phyloP scores from a whole-genome alignment of 306 rosid species.

The Glycyrrhiza uralensis region DNA sequence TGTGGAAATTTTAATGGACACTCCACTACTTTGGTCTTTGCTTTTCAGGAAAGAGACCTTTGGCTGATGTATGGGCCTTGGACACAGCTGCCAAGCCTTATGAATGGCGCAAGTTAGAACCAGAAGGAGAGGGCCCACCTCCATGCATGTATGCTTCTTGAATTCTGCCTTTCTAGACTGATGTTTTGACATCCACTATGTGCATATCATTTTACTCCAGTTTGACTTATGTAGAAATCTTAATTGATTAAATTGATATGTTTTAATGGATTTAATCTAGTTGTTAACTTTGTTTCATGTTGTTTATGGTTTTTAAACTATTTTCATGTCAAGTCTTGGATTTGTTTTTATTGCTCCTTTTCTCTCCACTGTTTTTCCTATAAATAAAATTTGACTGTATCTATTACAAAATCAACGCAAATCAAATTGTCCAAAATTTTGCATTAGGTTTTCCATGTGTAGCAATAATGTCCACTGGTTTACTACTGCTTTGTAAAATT shows the following conservation, averaged over 20 bases:
- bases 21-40: slow-evolving; percentile 26
- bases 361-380: background rate
- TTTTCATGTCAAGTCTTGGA: slow-evolving; percentile 15
- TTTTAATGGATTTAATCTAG: background rate
- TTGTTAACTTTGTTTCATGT: background rate
- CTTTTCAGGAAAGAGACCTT: slow-evolving; percentile 91
- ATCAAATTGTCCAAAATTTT: background rate
- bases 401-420: background rate
- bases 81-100: slow-evolving; percentile 99
- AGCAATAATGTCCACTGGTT: background rate
- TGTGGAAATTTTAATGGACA: slow-evolving; percentile 3
- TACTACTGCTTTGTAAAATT: background rate
- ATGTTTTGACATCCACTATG: slow-evolving; percentile 9
- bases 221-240: background rate
- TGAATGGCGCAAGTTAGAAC: slow-evolving; percentile 99
- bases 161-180: slow-evolving; percentile 18
- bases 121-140: slow-evolving; percentile 99
- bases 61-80: slow-evolving; percentile 99
- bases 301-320: background rate
- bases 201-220: slow-evolving; percentile 2
- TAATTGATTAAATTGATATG: background rate
- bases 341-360: background rate
- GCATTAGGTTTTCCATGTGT: background rate
- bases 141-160: slow-evolving; percentile 84
- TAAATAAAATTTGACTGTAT: background rate